Base-by-base conservation (phyloP, 2,329 filamentous ascomycete species). In the Pseudogymnoascus sp. region DNA sequence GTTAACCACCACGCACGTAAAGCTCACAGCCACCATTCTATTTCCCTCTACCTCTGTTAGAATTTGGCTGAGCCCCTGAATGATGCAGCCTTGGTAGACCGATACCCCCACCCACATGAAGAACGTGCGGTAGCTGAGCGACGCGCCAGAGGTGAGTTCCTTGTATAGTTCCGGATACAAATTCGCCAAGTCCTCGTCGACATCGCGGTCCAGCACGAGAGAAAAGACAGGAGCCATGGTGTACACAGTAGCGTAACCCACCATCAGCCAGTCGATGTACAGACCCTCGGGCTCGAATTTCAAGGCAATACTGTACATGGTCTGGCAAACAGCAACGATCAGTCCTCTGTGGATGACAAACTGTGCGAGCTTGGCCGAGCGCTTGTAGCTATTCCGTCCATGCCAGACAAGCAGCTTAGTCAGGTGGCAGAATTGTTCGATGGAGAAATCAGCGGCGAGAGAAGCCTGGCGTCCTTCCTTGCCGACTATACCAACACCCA, bases 381-480 rank as follows among this genome's bases (percentile, higher is more conserved):
- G 85, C 75, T 97, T 97, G 80, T 99, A 99, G 68, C 88, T 93
- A 76, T 99, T 99, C 33, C 95, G 86, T 0, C 94, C 94, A 72
- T 99, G 95, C 94, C 95, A 99, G 37, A 99, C 92, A n/a, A 99
- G 83, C 1, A 99, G 82, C 74, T 97, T 99, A 58, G 93, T 96
- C 17, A 99, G 78, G 72, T 99, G 92, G 70, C 87, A 89, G 75
- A 99, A 99, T 70, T 97, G 92, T 63, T 92, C 90, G 68, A 99
- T 96, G 63, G 89, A 94, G 74, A 99, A 99, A 73, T 99, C 94
- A 9, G 94, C 95, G 0, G 95, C 95, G 54, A 99, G 81, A 71
- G 89, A 94, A 36, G 94, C 94, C 77, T 99, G 94, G 21, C 90
- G 86, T 35, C 94, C 94, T 78, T 99, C 94, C 78, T 99, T 99